Base-by-base conservation (phyloP, 2,329 filamentous ascomycete species). In the Curvularia lunata region DNA sequence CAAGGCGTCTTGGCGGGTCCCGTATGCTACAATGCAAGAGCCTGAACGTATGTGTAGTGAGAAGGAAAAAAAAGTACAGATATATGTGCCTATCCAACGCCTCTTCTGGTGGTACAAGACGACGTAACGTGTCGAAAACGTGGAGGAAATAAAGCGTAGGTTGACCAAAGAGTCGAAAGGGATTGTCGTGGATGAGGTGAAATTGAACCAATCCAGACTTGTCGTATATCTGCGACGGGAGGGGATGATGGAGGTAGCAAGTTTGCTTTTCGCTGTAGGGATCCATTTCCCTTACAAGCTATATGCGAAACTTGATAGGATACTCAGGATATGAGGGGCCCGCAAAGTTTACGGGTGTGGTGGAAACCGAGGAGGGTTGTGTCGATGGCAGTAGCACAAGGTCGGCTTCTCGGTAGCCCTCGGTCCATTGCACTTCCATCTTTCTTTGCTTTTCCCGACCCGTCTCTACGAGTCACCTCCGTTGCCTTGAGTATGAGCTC, bases 361-460 rank as follows among this genome's bases (percentile, higher is more conserved):
- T 63, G 7, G 64, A 66, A 12, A 66, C 59, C n/a, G 69, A 68
- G 3, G 59, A 65, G 5, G 69, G 64, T 45, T 68, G 67, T 34
- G 69, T 73, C 10, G 64, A 67, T 8, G 72, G 72, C 7, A 74
- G 58, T 34, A 76, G 68, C 30, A 74, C 68, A 28, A 75, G 64
- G 28, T 76, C 66, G 13, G 73, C 73, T 59, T 76, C 72, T 27
- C 69, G 62, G 48, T 72, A 71, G 10, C 71, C 66, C 25, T 69
- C 69, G 8, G 70, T 71, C 72, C 72, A 76, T 58, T 75, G 68
- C 12, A 76, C 73, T 51, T 74, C 68, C 72, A 76, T 74, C 58
- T 70, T 75, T 46, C 72, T 68, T 59, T 67, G 51, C 52, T 68
- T 67, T 49, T 73, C 72, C 62, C 62, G 65, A 48, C 70, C 72